Evolutionary conservation across 2,329 filamentous ascomycete genomes (phyloP), one percentile per base, ranked within the genome.

Genomic region (Calonectria hawksworthii): DNA sequence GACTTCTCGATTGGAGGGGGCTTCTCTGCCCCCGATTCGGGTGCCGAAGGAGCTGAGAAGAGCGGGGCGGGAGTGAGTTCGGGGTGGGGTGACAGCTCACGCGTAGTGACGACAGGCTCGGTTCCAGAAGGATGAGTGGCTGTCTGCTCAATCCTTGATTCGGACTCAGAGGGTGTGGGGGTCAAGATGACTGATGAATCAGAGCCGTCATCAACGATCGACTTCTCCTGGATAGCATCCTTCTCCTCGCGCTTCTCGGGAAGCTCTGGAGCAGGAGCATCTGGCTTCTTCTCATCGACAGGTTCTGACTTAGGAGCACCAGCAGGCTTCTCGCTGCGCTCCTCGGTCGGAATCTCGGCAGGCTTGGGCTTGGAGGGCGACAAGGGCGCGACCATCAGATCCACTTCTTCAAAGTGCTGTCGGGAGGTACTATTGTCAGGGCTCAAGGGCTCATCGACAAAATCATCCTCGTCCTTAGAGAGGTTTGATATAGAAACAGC

Each of bases 361-460:
- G 80, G 44, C 73, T 84, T 85, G 13, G 72, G 52, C 71, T 87
- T 87, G 38, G 80, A 88, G 0, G 91, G 91, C 0, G 91, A 93
- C 10, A 93, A 83, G 0, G 91, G 91, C 16, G 89, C 87, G 61
- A 92, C 90, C 3, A 91, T 84, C 65, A 92, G 83, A 34, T 91
- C 89, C 0, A 89, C 87, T 26, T 92, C 90, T n/a, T 90, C 89
- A 71, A 91, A 89, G 2, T 86, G 85, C 47, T 86, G 90, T 63
- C 91, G 90, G 23, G 94, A 88, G 23, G 91, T 88, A 11, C 96
- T 88, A 7, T 89, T 87, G 3, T 92, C 91, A 4, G 94, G 94
- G 77, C 91, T 94, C 23, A 95, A 87, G 3, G 94, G 93, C 83
- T 96, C 94, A 75, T 96, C 94, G 26, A 96, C 93, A 81, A 96